Percentiles rank a stretch among this genome's conserved stretches.
phyloP scores from a whole-genome alignment of 1,284 basidiomycete genomes.

The Cystobasidiaceae sp. region DNA sequence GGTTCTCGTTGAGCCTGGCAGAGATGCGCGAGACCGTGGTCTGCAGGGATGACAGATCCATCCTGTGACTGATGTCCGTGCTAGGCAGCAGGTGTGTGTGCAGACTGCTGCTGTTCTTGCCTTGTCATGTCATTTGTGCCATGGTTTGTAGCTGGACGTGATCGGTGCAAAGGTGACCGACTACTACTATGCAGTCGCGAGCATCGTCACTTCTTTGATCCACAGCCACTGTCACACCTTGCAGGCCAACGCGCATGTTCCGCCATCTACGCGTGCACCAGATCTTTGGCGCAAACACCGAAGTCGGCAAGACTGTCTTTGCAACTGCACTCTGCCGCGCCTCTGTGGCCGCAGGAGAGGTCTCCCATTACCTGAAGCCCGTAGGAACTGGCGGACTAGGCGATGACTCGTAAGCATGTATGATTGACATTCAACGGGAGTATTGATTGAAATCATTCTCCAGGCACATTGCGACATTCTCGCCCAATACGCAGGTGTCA shows the following conservation, averaged over 20 bases:
- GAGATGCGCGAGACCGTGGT: conserved; percentile 23
- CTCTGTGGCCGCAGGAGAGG: conserved; percentile 49
- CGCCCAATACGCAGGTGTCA: conserved; percentile 55
- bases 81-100: not conserved
- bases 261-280: conserved; percentile 77
- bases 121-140: not conserved
- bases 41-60: conserved; percentile 26
- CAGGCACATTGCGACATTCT: conserved; percentile 67
- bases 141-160: not conserved
- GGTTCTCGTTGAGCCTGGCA: conserved; percentile 32
- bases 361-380: conserved; percentile 80
- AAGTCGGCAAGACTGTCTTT: conserved; percentile 87
- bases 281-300: conserved; percentile 84
- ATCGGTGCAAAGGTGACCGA: not conserved
- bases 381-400: conserved; percentile 79
- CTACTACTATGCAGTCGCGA: too few species aligned
- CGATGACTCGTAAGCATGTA: conserved; percentile 63
- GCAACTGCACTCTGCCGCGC: conserved; percentile 75
- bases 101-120: not conserved
- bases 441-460: conserved; percentile 29
- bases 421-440: not conserved
- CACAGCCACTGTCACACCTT: too few species aligned
- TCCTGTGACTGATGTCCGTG: not conserved
- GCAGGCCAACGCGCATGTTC: conserved; percentile 59
- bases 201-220: too few species aligned